Evolutionary conservation across 129 eudicot genomes (phyloP), one percentile per base, ranked within the genome.

Genomic region (Sambucus nigra): DNA sequence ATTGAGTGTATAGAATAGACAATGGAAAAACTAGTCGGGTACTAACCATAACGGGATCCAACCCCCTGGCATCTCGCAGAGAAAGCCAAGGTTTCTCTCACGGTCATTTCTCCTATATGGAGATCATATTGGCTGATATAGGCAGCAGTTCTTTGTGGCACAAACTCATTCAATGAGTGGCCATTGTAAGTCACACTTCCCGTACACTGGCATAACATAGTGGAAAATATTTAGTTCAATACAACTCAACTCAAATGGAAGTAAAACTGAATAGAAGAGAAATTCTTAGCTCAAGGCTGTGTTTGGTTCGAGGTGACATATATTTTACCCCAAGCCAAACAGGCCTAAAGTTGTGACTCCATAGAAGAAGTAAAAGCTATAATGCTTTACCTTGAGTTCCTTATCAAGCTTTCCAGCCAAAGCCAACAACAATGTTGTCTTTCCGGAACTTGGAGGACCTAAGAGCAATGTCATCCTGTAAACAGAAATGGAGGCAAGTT

Each of bases 81-180:
- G 65, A 76, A 87, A 29, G 76, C 96, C 55, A 83, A 66, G 32
- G 94, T 87, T 74, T 87, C 96, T 77, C 96, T 82, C 5, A 87
- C 96, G 17, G 96, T 87, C 94, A 87, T 76, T 63, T 87, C 96
- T 69, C 94, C 94, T 1, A 83, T 80, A 58, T 87, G 96, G n/a
- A 76, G 70, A 83, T 87, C 96, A 38, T 82, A 46, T 70, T 87
- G 96, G 62, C 96, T 77, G 24, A 87, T 80, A 70, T 87, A 87
- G 15, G 94, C 94, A 57, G 96, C 86, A 5, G 96, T 87, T 72
- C 84, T 87, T 59, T 79, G 83, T 6, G 96, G 88, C 16, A 87
- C 94, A 63, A 87, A 87, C 63, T 87, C 94, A 7, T 76, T 51
- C 74, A 82, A 70, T 2, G 50, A 68, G 60, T 82, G 88, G 40